A percentile compares a stretch with the other conserved stretches of the same genome.
phyloP scores from a whole-genome alignment of 1,139 yeast species.

The Yamadazyma sp. region DNA sequence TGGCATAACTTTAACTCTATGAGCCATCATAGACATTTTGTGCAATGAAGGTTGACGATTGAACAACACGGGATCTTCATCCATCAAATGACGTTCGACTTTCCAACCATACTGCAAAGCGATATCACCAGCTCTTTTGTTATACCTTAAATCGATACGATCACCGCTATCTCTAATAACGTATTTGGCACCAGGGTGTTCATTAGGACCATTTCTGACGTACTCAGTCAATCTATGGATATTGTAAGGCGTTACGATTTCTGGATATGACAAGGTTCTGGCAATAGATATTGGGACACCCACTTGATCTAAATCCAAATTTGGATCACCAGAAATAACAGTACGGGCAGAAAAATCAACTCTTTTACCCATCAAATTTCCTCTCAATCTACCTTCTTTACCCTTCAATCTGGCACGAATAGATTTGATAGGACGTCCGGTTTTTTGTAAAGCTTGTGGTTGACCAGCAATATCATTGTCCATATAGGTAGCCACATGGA shows the following conservation, averaged over 20 bases:
- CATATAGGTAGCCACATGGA: constrained; percentile 99
- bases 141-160: constrained; percentile 94
- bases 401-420: constrained; percentile 99
- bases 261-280: constrained; percentile 92
- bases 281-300: constrained; percentile 99
- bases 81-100: constrained; percentile 97
- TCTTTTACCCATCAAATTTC: constrained; percentile 99
- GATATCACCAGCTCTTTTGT: constrained; percentile 97
- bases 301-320: constrained; percentile 93
- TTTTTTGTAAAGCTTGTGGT: constrained; percentile 97
- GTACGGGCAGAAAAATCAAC: constrained; percentile 99
- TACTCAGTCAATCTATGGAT: constrained; percentile 88
- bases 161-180: constrained; percentile 98
- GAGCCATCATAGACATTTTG: constrained; percentile 99
- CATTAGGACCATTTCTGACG: constrained; percentile 97
- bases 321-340: constrained; percentile 99
- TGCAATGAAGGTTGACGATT: constrained; percentile 99
- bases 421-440: constrained; percentile 98
- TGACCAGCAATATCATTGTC: constrained; percentile 99
- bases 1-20: constrained; percentile 98
- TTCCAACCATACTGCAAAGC: constrained; percentile 99
- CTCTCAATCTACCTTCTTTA: constrained; percentile 98
- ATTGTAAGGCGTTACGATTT: constrained; percentile 95
- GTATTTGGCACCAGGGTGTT: constrained; percentile 99
- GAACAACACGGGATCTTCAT: constrained; percentile 94